Conservation (phyloP, 106 monocot genomes). For the Platanthera guangdongensis region DNA sequence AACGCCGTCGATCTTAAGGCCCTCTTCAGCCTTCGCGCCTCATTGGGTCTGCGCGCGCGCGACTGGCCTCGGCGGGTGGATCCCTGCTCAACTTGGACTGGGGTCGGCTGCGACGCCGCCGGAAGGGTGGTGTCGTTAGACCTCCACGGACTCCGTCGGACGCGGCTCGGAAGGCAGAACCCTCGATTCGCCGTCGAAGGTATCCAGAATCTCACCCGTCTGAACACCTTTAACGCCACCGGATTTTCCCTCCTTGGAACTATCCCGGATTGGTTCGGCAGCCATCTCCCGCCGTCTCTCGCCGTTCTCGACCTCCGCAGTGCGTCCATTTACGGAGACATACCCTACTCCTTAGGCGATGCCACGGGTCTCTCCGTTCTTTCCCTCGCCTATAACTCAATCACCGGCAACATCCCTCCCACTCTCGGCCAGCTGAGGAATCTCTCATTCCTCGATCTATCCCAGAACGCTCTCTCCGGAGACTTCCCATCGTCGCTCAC, state of each 20-base stretch:
- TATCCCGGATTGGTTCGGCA: conserved; percentile 67
- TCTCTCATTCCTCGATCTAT: conserved; percentile 35
- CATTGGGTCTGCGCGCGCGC: conserved; percentile 64
- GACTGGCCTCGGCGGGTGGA: conserved; percentile 75
- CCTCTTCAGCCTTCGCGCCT: conserved; percentile 56
- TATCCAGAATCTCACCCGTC: conserved; percentile 50
- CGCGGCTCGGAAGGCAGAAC: conserved; percentile 47
- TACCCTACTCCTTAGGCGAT: conserved; percentile 43
- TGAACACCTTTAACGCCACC: conserved; percentile 54
- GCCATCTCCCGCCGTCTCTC: conserved; percentile 14
- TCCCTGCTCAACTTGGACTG: conserved; percentile 72
- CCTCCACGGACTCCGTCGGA: conserved; percentile 57
- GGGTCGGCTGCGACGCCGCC: conserved; percentile 39
- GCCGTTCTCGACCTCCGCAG: conserved; percentile 39
- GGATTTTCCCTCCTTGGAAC: conserved; percentile 63
- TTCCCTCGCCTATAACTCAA: conserved; percentile 34
- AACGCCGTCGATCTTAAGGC: conserved; percentile 47
- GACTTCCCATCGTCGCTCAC: conserved; percentile 29
- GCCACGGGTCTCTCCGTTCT: conserved; percentile 15
- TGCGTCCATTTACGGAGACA: conserved; percentile 30
- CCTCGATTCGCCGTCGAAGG: conserved; percentile 80
- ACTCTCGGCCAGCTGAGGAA: conserved; percentile 21
- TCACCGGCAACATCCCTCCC: conserved; percentile 38
- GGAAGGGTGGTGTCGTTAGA: conserved; percentile 52
- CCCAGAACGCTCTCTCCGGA: conserved; percentile 25